These are phyloP conservation scores for Lonicera japonica DNA, from an alignment of 129 eudicot genomes.

Conservation along the genomic window DNA sequence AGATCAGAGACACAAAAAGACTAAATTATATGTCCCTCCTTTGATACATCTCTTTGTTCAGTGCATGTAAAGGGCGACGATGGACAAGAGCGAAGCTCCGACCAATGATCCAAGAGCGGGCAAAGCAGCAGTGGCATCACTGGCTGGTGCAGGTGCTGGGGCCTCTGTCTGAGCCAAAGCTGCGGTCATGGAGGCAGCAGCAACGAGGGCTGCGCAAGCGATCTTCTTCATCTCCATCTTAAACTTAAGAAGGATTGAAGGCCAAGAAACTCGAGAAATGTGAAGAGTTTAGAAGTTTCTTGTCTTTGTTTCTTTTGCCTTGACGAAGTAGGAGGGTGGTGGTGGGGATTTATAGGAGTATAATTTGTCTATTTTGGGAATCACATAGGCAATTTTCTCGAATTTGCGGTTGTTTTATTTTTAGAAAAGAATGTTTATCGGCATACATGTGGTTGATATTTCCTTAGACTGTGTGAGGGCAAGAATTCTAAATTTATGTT, in stretches of 20 bases:
- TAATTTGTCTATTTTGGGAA: not conserved
- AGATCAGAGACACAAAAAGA: no score
- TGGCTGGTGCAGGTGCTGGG: slow-evolving; percentile 11
- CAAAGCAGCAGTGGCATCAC: slow-evolving; percentile 20
- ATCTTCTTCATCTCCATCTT: slow-evolving; percentile 45
- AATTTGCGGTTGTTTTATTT: no score
- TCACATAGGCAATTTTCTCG: no score
- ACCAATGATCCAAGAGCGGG: slow-evolving; percentile 20
- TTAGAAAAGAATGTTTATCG: no score
- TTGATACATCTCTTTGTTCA: no score
- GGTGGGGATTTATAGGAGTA: slow-evolving; percentile 3
- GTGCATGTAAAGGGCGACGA: slow-evolving; percentile 22
- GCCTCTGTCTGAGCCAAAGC: slow-evolving; percentile 7
- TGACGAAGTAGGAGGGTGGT: not conserved
- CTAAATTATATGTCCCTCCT: no score
- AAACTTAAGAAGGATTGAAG: not conserved
- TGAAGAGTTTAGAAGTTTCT: not conserved
- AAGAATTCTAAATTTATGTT: no score
- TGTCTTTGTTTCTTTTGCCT: slow-evolving; percentile 1
- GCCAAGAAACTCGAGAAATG: no score
- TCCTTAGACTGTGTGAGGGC: no score
- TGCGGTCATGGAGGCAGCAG: slow-evolving; percentile 19
- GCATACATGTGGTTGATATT: no score
- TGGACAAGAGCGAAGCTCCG: slow-evolving; percentile 25
- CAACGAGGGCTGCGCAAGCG: no score